Conservation (phyloP, 106 monocot genomes). For the Platanthera zijinensis region DNA sequence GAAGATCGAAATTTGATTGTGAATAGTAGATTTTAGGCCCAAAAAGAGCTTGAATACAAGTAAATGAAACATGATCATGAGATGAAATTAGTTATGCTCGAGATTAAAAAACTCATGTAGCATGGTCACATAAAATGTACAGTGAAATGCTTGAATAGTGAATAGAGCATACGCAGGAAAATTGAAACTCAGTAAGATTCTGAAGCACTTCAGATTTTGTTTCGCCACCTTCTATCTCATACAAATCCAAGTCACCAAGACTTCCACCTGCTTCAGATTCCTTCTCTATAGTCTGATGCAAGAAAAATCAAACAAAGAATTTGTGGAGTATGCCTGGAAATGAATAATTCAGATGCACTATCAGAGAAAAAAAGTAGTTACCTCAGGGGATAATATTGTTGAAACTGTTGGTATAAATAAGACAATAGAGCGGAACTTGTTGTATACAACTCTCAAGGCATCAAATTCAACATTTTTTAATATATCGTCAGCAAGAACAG, state of each 20-base stretch:
- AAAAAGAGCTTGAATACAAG: too few species aligned
- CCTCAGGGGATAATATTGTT: slow-evolving; percentile 86
- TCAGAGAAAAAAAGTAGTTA: slow-evolving; percentile 13
- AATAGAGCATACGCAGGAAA: slow-evolving; percentile 71
- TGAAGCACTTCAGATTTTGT: slow-evolving; percentile 95
- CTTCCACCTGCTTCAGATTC: slow-evolving; percentile 84
- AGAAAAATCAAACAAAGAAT: slow-evolving; percentile 7
- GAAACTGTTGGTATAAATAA: slow-evolving; percentile 75
- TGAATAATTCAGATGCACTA: not conserved
- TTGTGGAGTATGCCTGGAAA: not conserved
- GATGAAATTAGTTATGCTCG: not conserved
- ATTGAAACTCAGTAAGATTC: slow-evolving; percentile 92
- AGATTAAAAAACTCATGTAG: too few species aligned
- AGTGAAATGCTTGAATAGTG: not conserved
- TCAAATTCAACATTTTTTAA: slow-evolving; percentile 89
- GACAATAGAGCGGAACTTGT: slow-evolving; percentile 85
- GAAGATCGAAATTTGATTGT: too few species aligned
- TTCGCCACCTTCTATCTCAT: slow-evolving; percentile 95
- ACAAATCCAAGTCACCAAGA: slow-evolving; percentile 70
- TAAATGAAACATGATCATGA: not conserved
- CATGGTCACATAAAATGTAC: too few species aligned
- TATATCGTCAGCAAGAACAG: slow-evolving; percentile 91
- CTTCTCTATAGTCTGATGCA: slow-evolving; percentile 46
- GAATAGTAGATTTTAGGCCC: too few species aligned
- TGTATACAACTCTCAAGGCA: slow-evolving; percentile 81